Base-by-base conservation (phyloP, 345 rosid species). In the Combretum micranthum region DNA sequence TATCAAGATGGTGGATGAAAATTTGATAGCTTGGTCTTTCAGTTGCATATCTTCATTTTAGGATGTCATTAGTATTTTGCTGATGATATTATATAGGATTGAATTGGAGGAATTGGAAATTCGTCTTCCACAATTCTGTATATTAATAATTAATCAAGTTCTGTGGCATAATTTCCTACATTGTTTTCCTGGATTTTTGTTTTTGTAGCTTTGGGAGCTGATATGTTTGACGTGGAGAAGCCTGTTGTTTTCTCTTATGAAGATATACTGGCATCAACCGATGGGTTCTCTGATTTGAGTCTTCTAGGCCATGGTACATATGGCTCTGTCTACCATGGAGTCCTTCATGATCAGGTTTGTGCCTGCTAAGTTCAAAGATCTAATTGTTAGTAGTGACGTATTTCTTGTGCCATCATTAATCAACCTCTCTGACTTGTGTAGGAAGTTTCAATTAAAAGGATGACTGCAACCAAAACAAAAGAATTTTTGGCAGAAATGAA, bases 401-500 rank as follows among this genome's bases (percentile, higher is more conserved):
- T 39, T 19, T 44, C 13, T 2, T 22, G 13, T 47, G 14, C 23
- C n/a, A 45, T 39, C 18, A 19, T 62, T 22, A 59, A 65, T 65
- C 44, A 17, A 62, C 16, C 50, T 23, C 37, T 69, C 64, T 55
- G 39, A 7, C 39, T 32, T 32, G 0, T 32, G 39, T 52, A 91
- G 98, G 98, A 92, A 76, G 95, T 88, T 72, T 90, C 93, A 42
- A 65, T 88, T 52, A 92, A 92, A 74, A 83, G 82, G 64, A 88
- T 92, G 98, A 86, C 96, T 54, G 87, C 93, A 39, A 88, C 93
- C 21, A 92, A 92, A 59, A 83, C 95, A 22, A 88, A 80, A 78
- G 97, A 92, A 78, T 92, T 92, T 68, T 73, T 75, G 65, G 90
- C 96, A n/a, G 98, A 92, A 75, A 77, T 92, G 90, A 92, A 88